These are phyloP conservation scores for Fagus sylvatica DNA, from an alignment of 306 rosid genomes.

Conservation along the genomic window DNA sequence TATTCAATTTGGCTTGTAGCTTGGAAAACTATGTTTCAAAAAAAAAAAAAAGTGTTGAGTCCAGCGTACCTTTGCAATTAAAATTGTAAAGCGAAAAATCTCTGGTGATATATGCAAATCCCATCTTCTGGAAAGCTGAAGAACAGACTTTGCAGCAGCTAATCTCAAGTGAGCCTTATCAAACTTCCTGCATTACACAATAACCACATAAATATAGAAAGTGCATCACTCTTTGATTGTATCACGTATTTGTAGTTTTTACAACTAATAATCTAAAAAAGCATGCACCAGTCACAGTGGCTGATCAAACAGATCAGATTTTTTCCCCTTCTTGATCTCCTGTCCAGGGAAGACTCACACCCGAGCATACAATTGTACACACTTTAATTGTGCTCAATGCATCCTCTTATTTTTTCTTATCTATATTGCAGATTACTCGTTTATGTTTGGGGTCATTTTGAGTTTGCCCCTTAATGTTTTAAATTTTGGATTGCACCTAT, in stretches of 20 bases:
- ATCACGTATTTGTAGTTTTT: background rate
- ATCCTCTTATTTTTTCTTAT: too few relatives aligned
- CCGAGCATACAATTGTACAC: too few relatives aligned
- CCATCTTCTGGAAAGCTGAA: constrained; percentile 80
- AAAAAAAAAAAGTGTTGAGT: background rate
- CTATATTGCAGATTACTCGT: too few relatives aligned
- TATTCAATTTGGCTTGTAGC: background rate
- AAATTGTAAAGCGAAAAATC: constrained; percentile 52
- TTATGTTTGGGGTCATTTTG: too few relatives aligned
- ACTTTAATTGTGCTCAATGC: too few relatives aligned
- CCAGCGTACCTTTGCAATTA: constrained; percentile 60
- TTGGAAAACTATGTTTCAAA: background rate
- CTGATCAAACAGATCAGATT: background rate
- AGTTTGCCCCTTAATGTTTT: too few relatives aligned
- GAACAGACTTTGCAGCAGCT: constrained; percentile 86
- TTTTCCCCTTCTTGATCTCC: too few relatives aligned
- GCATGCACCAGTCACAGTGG: background rate
- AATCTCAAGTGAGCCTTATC: constrained; percentile 60
- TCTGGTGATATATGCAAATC: constrained; percentile 78
- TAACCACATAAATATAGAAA: background rate
- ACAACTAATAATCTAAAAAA: background rate
- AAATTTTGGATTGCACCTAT: too few relatives aligned
- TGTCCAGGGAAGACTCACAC: too few relatives aligned
- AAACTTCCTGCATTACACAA: constrained; percentile 48
- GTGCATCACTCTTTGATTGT: background rate